A percentile compares a stretch with the other conserved stretches of the same genome.
Evolutionary conservation across 495 filamentous ascomycete genomes (phyloP).

Genomic region (Schizothecium vesticola): DNA sequence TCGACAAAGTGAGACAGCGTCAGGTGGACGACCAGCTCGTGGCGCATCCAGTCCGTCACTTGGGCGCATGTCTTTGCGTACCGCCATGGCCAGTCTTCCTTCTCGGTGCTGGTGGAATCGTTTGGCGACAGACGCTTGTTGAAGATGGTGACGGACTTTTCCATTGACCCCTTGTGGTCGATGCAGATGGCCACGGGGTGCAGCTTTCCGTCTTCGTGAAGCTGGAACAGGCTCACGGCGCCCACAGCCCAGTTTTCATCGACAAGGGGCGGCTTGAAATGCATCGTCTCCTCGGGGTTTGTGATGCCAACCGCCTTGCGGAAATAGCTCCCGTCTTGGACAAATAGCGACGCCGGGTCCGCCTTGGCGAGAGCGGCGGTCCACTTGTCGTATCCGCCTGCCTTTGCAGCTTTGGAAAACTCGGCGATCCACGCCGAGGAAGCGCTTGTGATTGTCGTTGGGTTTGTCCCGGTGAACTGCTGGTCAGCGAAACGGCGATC

Average conservation of each 20-base stretch:
- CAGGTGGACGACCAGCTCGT: constrained; percentile 44
- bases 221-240: constrained; percentile 42
- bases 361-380: constrained; percentile 22
- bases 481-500: constrained; percentile 49
- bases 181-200: constrained; percentile 45
- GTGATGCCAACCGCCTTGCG: constrained; percentile 31
- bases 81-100: constrained; percentile 47
- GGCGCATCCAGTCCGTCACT: constrained; percentile 44
- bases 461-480: constrained; percentile 46
- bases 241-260: constrained; percentile 34
- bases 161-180: constrained; percentile 39
- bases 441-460: constrained; percentile 39
- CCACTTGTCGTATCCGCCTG: constrained; percentile 25
- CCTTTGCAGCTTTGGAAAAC: constrained; percentile 32
- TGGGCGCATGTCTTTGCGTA: constrained; percentile 50
- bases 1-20: constrained; percentile 44
- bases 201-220: constrained; percentile 38
- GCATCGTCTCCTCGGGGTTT: constrained; percentile 15
- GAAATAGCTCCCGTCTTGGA: constrained; percentile 47
- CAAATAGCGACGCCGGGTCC: constrained; percentile 30
- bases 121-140: constrained; percentile 33
- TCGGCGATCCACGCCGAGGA: constrained; percentile 27
- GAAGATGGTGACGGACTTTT: constrained; percentile 43
- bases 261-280: constrained; percentile 16
- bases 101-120: constrained; percentile 29